These are phyloP conservation scores for Avena insularis DNA, from an alignment of 176 grass and related monocot species.

Conservation along the genomic window DNA sequence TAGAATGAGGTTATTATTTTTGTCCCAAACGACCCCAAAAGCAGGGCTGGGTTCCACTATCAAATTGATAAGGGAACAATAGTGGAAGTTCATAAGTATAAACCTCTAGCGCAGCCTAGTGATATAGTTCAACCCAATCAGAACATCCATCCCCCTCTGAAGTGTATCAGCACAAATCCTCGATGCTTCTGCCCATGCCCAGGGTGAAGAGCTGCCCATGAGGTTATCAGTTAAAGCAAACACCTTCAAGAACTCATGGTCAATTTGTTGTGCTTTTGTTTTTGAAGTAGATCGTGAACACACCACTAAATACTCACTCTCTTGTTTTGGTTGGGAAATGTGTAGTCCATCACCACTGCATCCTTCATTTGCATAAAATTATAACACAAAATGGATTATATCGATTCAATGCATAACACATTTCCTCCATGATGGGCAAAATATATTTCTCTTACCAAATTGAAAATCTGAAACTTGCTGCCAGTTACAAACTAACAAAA, in stretches of 20 bases:
- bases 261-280: background rate
- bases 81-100: background rate
- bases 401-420: background rate
- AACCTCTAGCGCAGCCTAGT: too few relatives aligned
- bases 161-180: background rate
- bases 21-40: background rate
- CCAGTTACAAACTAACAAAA: constrained; percentile 24
- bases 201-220: background rate
- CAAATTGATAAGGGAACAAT: background rate
- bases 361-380: background rate
- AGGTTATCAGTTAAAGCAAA: background rate
- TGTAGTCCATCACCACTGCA: background rate
- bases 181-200: background rate
- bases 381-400: background rate
- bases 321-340: background rate
- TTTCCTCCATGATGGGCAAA: background rate
- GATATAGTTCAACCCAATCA: too few relatives aligned
- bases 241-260: too few relatives aligned
- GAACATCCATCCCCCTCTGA: background rate
- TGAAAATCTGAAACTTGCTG: background rate
- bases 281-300: background rate
- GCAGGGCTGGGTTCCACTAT: background rate
- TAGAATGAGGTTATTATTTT: background rate
- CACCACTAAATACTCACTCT: background rate
- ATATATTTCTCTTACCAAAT: constrained; percentile 24